Base-by-base conservation (phyloP, 83 land plant genomes). In the Picea mariana region DNA sequence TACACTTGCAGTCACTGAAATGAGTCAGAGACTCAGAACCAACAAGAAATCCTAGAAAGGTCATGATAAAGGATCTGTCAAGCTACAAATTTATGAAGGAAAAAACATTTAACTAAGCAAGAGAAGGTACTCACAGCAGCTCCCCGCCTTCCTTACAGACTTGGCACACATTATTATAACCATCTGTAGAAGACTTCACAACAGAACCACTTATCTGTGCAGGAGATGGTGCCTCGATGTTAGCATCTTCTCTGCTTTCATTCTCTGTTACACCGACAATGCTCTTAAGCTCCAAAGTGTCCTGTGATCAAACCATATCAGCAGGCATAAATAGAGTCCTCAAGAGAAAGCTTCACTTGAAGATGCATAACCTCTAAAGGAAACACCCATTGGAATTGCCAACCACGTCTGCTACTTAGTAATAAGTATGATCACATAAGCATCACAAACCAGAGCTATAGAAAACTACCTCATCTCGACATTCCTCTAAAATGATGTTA, bases 401-500 rank as follows among this genome's bases (percentile, higher is more conserved):
- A 42, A 69, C 20, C 9, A 69, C 16, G 40, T 69, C 73, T 68
- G 72, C 72, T 69, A 34, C 73, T 15, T 38, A 69, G 8, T 16
- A 9, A 34, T 69, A 34, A 69, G n/a, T 16, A 69, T 69, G 40
- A 24, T 20, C 72, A 15, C 16, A 3, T 27, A 13, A 67, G 27
- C 7, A 16, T 67, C 7, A 31, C 7, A 67, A 38, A 67, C 17
- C 18, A 69, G 34, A 31, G 44, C 44, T 69, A 38, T 16, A 34
- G 73, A 6, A 69, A 69, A 34, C 40, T 69, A 69, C 73, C 72
- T 67, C 72, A 27, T 27, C 72, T 67, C 34, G 38, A 15, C 72
- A 67, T 67, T 67, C 72, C 16, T 67, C 72, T 31, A 31, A 34
- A 31, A 31, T 5, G 16, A 38, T 3, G 38, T 3, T 15, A 31